phyloP scores from a whole-genome alignment of 805 yeast genomes.

The Pichia nanzhaoensis region DNA sequence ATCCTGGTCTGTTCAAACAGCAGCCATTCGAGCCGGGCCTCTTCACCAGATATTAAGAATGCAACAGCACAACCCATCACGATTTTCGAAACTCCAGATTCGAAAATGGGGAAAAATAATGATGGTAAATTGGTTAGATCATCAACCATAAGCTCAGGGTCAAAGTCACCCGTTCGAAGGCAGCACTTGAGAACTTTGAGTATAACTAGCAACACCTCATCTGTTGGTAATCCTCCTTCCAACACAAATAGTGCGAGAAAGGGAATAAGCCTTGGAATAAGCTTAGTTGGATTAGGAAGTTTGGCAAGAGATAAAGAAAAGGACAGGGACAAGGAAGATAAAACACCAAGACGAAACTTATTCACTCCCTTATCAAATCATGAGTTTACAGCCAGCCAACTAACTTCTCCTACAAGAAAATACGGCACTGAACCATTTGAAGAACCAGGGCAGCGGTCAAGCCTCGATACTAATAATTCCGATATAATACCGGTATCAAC shows the following conservation, averaged over 20 bases:
- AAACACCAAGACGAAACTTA: conserved; percentile 8
- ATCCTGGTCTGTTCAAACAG: no score
- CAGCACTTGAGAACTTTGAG: conserved; percentile 23
- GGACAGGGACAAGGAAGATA: background rate
- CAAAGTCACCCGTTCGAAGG: conserved; percentile 13
- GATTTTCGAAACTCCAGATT: conserved; percentile 4
- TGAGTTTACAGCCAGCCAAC: background rate
- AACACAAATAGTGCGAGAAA: conserved; percentile 16
- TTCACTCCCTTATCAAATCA: background rate
- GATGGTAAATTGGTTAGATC: conserved; percentile 13
- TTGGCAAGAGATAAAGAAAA: background rate
- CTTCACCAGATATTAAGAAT: background rate
- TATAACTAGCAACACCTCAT: conserved; percentile 15
- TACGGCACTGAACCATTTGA: background rate
- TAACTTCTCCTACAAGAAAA: conserved; percentile 3
- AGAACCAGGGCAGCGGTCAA: conserved; percentile 3
- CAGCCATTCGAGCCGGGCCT: background rate
- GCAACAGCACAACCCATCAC: background rate
- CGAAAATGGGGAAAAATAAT: background rate
- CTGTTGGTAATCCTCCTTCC: conserved; percentile 4
- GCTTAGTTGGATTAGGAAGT: conserved; percentile 19
- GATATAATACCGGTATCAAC: conserved; percentile 2
- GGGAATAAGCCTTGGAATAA: conserved; percentile 29
- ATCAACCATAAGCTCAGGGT: conserved; percentile 13
- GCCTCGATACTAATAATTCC: conserved; percentile 2